phyloP scores from a whole-genome alignment of 768 basidiomycete species.

The Ramaria sp. region DNA sequence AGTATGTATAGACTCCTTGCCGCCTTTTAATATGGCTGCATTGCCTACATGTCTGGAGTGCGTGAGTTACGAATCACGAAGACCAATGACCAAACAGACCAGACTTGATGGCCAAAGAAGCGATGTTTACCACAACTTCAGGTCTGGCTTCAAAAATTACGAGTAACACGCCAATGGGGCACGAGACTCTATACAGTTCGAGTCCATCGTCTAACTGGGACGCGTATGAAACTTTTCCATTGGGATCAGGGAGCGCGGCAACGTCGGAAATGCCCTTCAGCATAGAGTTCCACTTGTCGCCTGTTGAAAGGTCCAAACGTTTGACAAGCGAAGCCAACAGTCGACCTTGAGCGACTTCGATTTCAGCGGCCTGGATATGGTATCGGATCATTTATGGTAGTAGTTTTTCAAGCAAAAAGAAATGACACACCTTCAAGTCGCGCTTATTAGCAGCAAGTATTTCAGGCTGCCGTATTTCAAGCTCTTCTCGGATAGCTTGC shows the following conservation, averaged over 20 bases:
- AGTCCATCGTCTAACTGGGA: constrained; percentile 79
- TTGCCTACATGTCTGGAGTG: constrained; percentile 49
- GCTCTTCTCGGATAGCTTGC: constrained; percentile 51
- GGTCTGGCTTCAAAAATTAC: constrained; percentile 97
- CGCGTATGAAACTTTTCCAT: constrained; percentile 78
- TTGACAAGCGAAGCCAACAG: constrained; percentile 80
- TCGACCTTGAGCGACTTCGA: constrained; percentile 69
- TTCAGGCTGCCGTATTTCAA: constrained; percentile 50
- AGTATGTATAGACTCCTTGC: constrained; percentile 87
- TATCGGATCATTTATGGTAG: not conserved
- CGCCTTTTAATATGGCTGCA: constrained; percentile 93
- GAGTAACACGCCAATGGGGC: constrained; percentile 91
- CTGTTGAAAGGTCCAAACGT: constrained; percentile 65
- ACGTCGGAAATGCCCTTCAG: constrained; percentile 84
- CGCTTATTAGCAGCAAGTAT: constrained; percentile 73
- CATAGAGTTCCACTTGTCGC: constrained; percentile 93
- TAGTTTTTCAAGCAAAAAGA: not conserved
- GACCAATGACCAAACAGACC: constrained; percentile 36
- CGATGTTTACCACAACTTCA: constrained; percentile 96
- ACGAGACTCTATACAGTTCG: constrained; percentile 87
- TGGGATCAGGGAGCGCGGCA: constrained; percentile 76
- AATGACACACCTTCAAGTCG: constrained; percentile 60
- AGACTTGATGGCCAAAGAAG: constrained; percentile 91
- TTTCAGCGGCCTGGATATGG: constrained; percentile 50
- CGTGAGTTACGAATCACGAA: constrained; percentile 4